Evolutionary conservation across 73 alveolate species (phyloP).

Genomic region (Paramecium tetraurelia): DNA sequence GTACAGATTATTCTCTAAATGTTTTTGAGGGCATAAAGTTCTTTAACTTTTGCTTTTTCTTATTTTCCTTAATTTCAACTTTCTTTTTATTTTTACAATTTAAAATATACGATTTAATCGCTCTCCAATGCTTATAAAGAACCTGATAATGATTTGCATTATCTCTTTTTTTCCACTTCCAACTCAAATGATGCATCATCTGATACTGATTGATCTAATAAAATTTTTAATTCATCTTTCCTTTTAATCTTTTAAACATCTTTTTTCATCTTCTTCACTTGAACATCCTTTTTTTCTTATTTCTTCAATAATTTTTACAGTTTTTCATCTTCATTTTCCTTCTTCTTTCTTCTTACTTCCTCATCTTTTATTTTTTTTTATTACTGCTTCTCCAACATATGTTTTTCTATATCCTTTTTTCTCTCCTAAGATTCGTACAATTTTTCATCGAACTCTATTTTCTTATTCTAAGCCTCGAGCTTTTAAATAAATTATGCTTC

Average conservation of each 20-base stretch:
- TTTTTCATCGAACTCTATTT: constrained; percentile 24
- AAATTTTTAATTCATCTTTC: background rate
- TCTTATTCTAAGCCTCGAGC: background rate
- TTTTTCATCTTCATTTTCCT: constrained; percentile 33
- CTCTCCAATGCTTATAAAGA: background rate
- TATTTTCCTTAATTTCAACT: background rate
- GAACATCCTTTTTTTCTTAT: background rate
- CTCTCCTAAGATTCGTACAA: constrained; percentile 12
- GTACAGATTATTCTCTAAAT: constrained; percentile 4
- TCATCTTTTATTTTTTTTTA: constrained; percentile 9
- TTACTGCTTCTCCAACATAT: background rate
- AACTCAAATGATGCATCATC: background rate
- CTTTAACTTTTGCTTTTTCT: background rate
- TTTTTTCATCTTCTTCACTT: background rate
- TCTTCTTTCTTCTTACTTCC: constrained; percentile 41
- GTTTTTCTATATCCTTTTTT: constrained; percentile 33
- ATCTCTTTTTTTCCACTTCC: background rate
- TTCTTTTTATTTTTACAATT: constrained; percentile 13
- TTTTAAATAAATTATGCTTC: constrained; percentile 43
- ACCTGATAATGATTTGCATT: background rate
- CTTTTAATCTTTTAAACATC: background rate
- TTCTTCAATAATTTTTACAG: background rate
- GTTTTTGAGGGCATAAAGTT: background rate
- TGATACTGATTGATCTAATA: background rate
- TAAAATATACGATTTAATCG: constrained; percentile 24